These are phyloP conservation scores for Neurospora sp. DNA, from an alignment of 2,329 filamentous ascomycete species.

Conservation along the genomic window DNA sequence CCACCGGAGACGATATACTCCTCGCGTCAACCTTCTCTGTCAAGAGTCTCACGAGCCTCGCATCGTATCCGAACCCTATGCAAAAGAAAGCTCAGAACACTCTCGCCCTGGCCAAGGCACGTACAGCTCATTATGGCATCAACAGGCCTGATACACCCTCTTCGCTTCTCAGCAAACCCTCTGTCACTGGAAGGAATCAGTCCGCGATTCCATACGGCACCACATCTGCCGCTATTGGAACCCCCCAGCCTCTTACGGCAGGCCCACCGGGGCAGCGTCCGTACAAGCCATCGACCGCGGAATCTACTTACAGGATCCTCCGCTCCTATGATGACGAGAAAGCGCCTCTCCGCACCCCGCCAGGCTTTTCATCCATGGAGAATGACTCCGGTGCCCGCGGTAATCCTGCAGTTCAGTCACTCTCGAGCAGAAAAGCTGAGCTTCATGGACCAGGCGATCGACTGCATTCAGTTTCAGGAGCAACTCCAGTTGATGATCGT, in stretches of 20 bases:
- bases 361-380: neutral
- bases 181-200: constrained; percentile 10
- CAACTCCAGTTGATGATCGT: constrained; percentile 13
- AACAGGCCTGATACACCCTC: constrained; percentile 12
- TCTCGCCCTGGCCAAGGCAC: constrained; percentile 21
- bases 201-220: constrained; percentile 1
- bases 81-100: constrained; percentile 41
- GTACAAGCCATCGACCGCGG: constrained; percentile 33
- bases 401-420: neutral
- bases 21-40: constrained; percentile 26
- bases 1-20: constrained; percentile 21
- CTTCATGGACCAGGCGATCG: neutral
- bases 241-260: constrained; percentile 41
- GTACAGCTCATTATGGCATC: constrained; percentile 10
- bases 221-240: constrained; percentile 25
- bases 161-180: constrained; percentile 6
- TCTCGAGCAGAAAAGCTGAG: neutral
- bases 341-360: neutral
- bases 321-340: constrained; percentile 8
- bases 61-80: constrained; percentile 45
- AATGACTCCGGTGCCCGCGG: neutral
- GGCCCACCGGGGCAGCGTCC: constrained; percentile 45
- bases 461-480: neutral
- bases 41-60: constrained; percentile 42
- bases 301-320: constrained; percentile 27